Base-by-base conservation (phyloP, 352 stramenopile species). In the Phytophthora sp. region DNA sequence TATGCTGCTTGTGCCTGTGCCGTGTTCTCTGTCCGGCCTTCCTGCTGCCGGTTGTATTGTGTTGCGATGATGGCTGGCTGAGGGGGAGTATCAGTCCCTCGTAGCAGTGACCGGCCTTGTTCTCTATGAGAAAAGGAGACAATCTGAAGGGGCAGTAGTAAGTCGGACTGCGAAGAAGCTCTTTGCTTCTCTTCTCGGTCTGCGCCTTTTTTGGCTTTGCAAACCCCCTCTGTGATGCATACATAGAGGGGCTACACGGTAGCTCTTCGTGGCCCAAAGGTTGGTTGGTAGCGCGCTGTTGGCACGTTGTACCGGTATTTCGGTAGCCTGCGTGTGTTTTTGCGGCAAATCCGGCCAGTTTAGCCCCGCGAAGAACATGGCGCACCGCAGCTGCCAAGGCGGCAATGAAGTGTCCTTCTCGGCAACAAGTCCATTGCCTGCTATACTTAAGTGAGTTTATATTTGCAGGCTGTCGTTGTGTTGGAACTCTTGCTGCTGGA, bases 81-180 rank as follows among this genome's bases (percentile, higher is more conserved):
- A 59, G 57, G 52, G 57, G 51, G 63, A 47, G 50, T 72, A 63
- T 68, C 65, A 55, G 50, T 73, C 66, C 66, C 42, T 74, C 60
- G 54, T 27, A 20, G 7, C 26, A 70, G 53, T 73, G 63, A 71
- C 63, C 53, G 30, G 42, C 21, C 31, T 52, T 58, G 51, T 64
- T 64, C 51, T 65, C 51, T 68, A 27, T 27, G 26, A 45, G 51
- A 53, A 59, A 65, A 62, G 20, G 29, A 55, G 35, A n/a, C 31
- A 31, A n/a, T 44, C 30, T 9, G n/a, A 54, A 59, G 52, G 27
- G 23, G 53, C 36, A 61, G 20, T 24, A 46, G 26, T 27, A 54
- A 50, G 27, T 52, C 42, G 39, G 29, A 52, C 46, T 61, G 24
- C 53, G 47, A 50, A 59, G 36, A 55, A 55, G 20, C 5, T 18